Evolutionary conservation across 495 filamentous ascomycete species (phyloP), one percentile per base, ranked within the genome.

Genomic region (Penicilliopsis zonata): DNA sequence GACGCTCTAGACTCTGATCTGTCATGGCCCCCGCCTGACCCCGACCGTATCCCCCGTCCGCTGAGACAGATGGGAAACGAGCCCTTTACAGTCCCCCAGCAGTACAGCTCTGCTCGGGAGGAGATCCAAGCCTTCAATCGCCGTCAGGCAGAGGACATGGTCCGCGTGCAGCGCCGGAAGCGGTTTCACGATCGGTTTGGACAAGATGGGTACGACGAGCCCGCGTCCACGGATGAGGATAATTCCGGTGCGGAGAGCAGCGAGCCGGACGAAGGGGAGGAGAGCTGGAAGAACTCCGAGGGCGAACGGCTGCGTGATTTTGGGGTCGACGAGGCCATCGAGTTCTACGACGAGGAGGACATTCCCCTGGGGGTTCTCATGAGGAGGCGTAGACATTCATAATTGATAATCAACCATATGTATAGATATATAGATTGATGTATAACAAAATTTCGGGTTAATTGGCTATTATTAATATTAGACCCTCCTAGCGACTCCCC

Each of bases 11-110:
- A 70, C 30, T 53, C 65, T 8, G 43, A 52, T 37, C 37, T 63
- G 12, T 48, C 59, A n/a, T 96, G 90, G 90, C 90, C 90, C 13
- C 90, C 92, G 3, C 72, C 75, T 1, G 88, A 96, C 50, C 86
- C 86, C 27, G 88, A 96, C 37, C 82, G 86, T 36, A 64, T 83
- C 40, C 69, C 76, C 44, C 38, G 47, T 35, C 59, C 52, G 30
- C 52, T 43, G 22, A 55, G 45, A 49, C 50, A 46, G 9, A 29
- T 38, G 13, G 28, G 32, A 9, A 38, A 34, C 5, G 31, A 43
- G 28, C 45, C 59, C 21, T 59, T 56, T 39, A 55, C 42, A 5
- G 36, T 58, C 23, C 31, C 47, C 31, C 49, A 46, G 19, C 41
- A 50, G 18, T 36, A 33, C 27, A 49, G 31, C 4, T 52, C 50